A percentile compares a stretch with the other conserved stretches of the same genome.
Conservation (phyloP, 306 rosid genomes). For the Elaeagnus macrophylla region DNA sequence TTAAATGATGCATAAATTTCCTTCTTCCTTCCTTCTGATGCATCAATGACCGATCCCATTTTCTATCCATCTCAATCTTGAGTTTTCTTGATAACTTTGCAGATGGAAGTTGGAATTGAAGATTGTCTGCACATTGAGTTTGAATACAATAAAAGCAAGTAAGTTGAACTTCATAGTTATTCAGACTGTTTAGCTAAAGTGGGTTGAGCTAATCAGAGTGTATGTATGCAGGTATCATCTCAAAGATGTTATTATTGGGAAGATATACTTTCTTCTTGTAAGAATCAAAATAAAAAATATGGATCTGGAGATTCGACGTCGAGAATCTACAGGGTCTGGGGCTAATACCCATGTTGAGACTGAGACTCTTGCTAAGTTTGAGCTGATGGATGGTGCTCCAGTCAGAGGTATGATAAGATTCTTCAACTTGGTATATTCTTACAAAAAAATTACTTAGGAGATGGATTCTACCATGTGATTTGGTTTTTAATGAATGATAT, state of each 20-base stretch:
- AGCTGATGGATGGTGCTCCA: slow-evolving; percentile 99
- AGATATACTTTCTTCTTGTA: slow-evolving; percentile 92
- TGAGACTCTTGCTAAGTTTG: slow-evolving; percentile 94
- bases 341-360: slow-evolving; percentile 97
- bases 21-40: slow-evolving; percentile 13
- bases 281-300: slow-evolving; percentile 98
- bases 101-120: slow-evolving; percentile 99
- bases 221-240: slow-evolving; percentile 70
- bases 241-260: slow-evolving; percentile 90
- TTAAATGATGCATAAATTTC: neutral
- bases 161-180: slow-evolving; percentile 16
- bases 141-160: slow-evolving; percentile 98
- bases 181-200: neutral
- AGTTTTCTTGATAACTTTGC: slow-evolving; percentile 23
- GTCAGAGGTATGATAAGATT: slow-evolving; percentile 66
- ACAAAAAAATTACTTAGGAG: neutral
- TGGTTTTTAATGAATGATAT: too few relatives aligned
- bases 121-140: slow-evolving; percentile 98
- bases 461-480: too few relatives aligned
- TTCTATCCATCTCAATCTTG: slow-evolving; percentile 9
- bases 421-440: neutral
- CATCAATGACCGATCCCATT: slow-evolving; percentile 11
- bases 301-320: slow-evolving; percentile 95
- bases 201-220: slow-evolving; percentile 6
- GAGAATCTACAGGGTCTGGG: slow-evolving; percentile 99